Base-by-base conservation (phyloP, 805 yeast genomes). In the Zygosaccharomyces rouxii region DNA sequence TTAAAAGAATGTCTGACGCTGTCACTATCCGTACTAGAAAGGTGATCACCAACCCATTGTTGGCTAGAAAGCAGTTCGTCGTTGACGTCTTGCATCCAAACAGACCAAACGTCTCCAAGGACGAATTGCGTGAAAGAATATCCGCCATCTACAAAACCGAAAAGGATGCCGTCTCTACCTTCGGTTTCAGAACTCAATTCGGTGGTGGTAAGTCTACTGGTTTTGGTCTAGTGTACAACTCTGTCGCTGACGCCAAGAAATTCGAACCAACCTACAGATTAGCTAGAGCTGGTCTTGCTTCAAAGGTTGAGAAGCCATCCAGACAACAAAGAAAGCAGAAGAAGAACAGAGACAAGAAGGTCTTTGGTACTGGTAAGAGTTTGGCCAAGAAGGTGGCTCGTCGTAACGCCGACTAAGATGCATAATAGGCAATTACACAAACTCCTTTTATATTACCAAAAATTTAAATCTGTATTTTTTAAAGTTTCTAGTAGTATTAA, bases 201-300 rank as follows among this genome's bases (percentile, higher is more conserved):
- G 99, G 99, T 88, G 99, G 99, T 78, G 96, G 97, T 72, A 92
- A 88, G 79, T 88, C 99, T 62, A 85, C 97, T 62, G 99, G 99
- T 75, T 94, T 94, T 79, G 99, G 98, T 78, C 83, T 94, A 74
- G 87, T 94, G 71, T 94, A 94, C 92, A 92, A 89, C 86, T 87
- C 96, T 67, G 88, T 81, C 70, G 97, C 95, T 68, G 96, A 90
- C 73, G 92, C 96, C 73, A 88, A 90, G 86, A 90, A 84, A 78
- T 92, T 94, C 76, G 99, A 94, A 83, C 99, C 99, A 80, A 73
- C 89, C 65, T 94, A 94, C 95, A 90, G 99, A 81, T 88, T 89
- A 73, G 96, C 94, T 68, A 90, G 99, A 86, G 86, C 88, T 83
- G 98, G 98, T 71, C 83, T 90, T 73, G 97, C 96, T 72, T 80